Evolutionary conservation across 208 protist genomes (phyloP).

Genomic region (Trypanosoma melophagium): DNA sequence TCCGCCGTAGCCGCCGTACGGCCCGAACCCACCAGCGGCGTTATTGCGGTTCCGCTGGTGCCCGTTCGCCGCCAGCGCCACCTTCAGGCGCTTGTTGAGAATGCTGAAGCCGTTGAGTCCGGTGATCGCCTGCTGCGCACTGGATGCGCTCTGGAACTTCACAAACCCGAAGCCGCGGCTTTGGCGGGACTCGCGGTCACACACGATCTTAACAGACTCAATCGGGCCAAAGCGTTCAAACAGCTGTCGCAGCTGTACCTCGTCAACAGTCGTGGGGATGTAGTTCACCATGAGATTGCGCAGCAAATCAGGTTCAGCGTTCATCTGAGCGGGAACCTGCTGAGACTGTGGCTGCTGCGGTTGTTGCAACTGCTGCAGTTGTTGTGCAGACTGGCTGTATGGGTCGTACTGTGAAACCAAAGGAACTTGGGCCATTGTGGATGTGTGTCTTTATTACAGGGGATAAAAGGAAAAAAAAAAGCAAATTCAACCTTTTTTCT

Average conservation of each 20-base stretch:
- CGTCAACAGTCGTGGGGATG: slow-evolving; percentile 83
- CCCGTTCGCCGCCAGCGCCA: slow-evolving; percentile 69
- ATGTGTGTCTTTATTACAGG: slow-evolving; percentile 4
- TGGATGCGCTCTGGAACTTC: slow-evolving; percentile 75
- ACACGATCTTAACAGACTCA: slow-evolving; percentile 89
- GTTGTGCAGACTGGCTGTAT: slow-evolving; percentile 16
- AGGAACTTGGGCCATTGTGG: slow-evolving; percentile 23
- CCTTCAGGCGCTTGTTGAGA: slow-evolving; percentile 90
- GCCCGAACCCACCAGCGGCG: slow-evolving; percentile 27
- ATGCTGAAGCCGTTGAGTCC: slow-evolving; percentile 84
- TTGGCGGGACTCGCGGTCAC: slow-evolving; percentile 79
- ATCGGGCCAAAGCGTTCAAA: slow-evolving; percentile 86
- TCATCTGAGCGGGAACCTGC: slow-evolving; percentile 38
- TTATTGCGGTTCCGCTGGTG: slow-evolving; percentile 59
- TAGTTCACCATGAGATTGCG: slow-evolving; percentile 92
- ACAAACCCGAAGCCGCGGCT: slow-evolving; percentile 91
- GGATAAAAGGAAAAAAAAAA: slow-evolving; percentile 7
- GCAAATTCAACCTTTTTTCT: neutral
- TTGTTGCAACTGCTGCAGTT: slow-evolving; percentile 7
- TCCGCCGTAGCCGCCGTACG: slow-evolving; percentile 49
- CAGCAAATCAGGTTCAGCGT: slow-evolving; percentile 63
- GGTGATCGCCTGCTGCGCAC: slow-evolving; percentile 75
- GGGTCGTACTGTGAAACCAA: slow-evolving; percentile 29
- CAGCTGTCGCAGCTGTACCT: slow-evolving; percentile 78
- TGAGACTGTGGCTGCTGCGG: slow-evolving; percentile 36